Conservation (phyloP, 2,329 filamentous ascomycete species). For the Penicillium sp. region DNA sequence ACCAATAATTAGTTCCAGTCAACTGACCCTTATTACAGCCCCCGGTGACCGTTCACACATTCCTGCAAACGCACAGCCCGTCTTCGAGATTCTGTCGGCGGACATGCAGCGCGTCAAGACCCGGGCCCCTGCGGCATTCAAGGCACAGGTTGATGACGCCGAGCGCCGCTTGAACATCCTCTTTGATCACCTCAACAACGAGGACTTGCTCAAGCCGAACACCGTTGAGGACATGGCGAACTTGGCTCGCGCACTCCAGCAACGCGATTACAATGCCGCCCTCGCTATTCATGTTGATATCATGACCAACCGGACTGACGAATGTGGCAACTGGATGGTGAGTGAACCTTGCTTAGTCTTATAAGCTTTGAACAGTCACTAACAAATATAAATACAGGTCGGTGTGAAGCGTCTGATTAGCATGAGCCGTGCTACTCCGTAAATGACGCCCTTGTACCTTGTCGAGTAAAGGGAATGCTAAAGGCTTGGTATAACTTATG, state of each 20-base stretch:
- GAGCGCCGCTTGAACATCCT: slow-evolving; percentile 84
- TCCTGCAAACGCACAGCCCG: slow-evolving; percentile 61
- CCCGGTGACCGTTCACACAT: slow-evolving; percentile 86
- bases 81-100: slow-evolving; percentile 69
- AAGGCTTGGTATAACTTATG: slow-evolving; percentile 4
- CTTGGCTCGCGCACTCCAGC: slow-evolving; percentile 55
- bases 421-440: slow-evolving; percentile 20
- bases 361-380: not conserved
- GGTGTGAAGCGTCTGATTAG: slow-evolving; percentile 20
- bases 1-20: slow-evolving; percentile 3
- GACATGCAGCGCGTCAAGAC: slow-evolving; percentile 85
- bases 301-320: slow-evolving; percentile 65
- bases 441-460: slow-evolving; percentile 5
- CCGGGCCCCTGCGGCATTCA: slow-evolving; percentile 77
- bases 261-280: slow-evolving; percentile 60
- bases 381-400: slow-evolving; percentile 10
- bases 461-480: slow-evolving; percentile 1
- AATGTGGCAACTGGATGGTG: slow-evolving; percentile 83
- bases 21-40: slow-evolving; percentile 27
- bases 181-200: slow-evolving; percentile 97
- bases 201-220: slow-evolving; percentile 73
- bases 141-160: slow-evolving; percentile 81
- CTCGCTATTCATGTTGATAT: slow-evolving; percentile 64
- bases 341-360: slow-evolving; percentile 28
- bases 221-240: slow-evolving; percentile 46